These are phyloP conservation scores for Kazachstania bromeliacearum DNA, from an alignment of 805 yeast genomes.

Conservation along the genomic window DNA sequence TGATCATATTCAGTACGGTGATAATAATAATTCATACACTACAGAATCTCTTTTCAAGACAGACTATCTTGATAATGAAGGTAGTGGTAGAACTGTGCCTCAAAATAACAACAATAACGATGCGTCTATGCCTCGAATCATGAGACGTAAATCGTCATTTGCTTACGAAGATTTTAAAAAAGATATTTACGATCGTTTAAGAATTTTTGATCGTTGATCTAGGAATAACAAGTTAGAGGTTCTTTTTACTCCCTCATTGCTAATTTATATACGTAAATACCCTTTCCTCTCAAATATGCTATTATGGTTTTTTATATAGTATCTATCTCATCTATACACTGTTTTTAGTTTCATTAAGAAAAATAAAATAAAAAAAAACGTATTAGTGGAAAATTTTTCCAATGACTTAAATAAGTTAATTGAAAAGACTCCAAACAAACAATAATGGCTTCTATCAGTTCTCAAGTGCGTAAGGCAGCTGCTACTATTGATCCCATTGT, in stretches of 20 bases:
- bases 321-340: no score
- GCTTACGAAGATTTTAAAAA: constrained; percentile 27
- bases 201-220: constrained; percentile 17
- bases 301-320: no score
- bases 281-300: no score
- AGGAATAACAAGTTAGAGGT: no score
- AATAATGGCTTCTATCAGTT: constrained; percentile 33
- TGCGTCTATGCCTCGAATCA: not conserved
- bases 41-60: not conserved
- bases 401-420: no score
- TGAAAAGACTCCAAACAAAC: no score
- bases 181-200: constrained; percentile 22
- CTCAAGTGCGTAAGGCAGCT: constrained; percentile 75
- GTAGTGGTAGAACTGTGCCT: not conserved
- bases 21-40: not conserved
- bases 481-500: constrained; percentile 82
- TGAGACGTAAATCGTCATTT: constrained; percentile 21
- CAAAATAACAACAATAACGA: not conserved
- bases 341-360: no score
- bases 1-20: constrained; percentile 4
- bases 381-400: no score
- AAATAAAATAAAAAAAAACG: no score
- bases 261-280: no score
- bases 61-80: constrained; percentile 1
- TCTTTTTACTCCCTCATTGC: no score